Percentiles rank a stretch among this genome's conserved stretches.
Evolutionary conservation across 148 eudicot species (phyloP).

Genomic region (Polygonum aviculare): DNA sequence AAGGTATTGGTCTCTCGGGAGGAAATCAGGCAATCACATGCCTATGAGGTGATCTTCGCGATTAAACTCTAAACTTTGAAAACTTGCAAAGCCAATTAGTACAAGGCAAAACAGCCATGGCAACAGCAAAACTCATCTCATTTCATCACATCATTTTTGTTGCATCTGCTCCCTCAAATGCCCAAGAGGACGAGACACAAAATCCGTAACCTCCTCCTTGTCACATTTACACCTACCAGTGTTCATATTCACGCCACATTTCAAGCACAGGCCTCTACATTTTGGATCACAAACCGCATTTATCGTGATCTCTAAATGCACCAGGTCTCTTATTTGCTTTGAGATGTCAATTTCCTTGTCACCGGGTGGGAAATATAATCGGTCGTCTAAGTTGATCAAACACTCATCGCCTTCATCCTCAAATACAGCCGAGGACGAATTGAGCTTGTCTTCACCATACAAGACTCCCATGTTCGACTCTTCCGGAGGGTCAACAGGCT

Average conservation of each 20-base stretch:
- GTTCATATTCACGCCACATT: conserved; percentile 69
- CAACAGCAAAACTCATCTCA: neutral
- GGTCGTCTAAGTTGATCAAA: conserved; percentile 62
- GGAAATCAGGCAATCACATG: neutral
- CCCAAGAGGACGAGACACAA: conserved; percentile 53
- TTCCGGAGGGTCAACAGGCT: conserved; percentile 65
- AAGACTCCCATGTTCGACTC: conserved; percentile 51
- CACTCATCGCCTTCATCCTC: conserved; percentile 40
- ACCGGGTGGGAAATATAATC: conserved; percentile 60
- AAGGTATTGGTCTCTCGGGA: neutral
- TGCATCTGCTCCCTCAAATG: conserved; percentile 60
- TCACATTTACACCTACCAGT: conserved; percentile 42
- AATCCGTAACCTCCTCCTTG: conserved; percentile 18
- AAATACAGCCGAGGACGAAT: conserved; percentile 12
- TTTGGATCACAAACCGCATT: conserved; percentile 53
- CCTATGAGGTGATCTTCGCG: neutral
- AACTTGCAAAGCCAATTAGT: neutral
- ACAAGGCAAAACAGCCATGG: neutral
- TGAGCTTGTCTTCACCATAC: conserved; percentile 36
- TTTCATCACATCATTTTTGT: conserved; percentile 15
- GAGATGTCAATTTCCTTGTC: conserved; percentile 74
- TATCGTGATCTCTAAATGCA: conserved; percentile 79
- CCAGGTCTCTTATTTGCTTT: conserved; percentile 72
- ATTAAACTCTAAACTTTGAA: neutral
- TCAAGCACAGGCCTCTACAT: conserved; percentile 76